Evolutionary conservation across 352 stramenopile species (phyloP).

Genomic region (Globisporangium acanthophoron): DNA sequence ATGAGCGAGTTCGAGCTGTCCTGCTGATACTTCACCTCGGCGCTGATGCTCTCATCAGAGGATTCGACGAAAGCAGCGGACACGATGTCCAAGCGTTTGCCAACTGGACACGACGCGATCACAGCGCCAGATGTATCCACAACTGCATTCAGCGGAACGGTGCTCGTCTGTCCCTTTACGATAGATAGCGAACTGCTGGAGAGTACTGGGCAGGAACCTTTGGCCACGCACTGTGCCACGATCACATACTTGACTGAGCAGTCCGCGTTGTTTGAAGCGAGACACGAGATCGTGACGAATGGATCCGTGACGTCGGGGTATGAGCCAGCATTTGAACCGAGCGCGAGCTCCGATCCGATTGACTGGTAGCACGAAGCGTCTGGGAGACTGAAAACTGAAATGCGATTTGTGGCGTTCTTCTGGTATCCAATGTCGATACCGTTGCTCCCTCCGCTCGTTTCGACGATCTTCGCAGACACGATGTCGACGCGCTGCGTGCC

Average conservation of each 20-base stretch:
- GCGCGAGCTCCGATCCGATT: neutral
- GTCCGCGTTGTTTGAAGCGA: neutral
- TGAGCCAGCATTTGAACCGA: neutral
- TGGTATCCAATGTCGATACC: neutral
- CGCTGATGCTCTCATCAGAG: too few relatives aligned
- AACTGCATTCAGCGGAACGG: too few relatives aligned
- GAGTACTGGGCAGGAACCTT: too few relatives aligned
- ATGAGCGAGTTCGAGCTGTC: too few relatives aligned
- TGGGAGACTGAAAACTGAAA: neutral
- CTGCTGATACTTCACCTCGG: too few relatives aligned
- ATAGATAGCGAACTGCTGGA: too few relatives aligned
- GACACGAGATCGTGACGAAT: neutral
- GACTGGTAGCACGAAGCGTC: neutral
- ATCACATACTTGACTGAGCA: slow-evolving; percentile 2
- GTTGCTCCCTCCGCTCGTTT: neutral
- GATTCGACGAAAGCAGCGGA: too few relatives aligned
- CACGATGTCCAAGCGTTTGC: too few relatives aligned
- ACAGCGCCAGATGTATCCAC: too few relatives aligned
- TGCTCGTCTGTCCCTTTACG: too few relatives aligned
- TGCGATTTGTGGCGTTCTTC: neutral
- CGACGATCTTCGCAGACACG: neutral
- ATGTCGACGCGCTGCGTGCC: neutral
- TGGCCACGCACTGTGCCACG: neutral
- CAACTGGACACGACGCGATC: too few relatives aligned
- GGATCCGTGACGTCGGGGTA: neutral